These are phyloP conservation scores for Neotropicomus parvogracilis DNA, from an alignment of 1,284 basidiomycete species.

Conservation along the genomic window DNA sequence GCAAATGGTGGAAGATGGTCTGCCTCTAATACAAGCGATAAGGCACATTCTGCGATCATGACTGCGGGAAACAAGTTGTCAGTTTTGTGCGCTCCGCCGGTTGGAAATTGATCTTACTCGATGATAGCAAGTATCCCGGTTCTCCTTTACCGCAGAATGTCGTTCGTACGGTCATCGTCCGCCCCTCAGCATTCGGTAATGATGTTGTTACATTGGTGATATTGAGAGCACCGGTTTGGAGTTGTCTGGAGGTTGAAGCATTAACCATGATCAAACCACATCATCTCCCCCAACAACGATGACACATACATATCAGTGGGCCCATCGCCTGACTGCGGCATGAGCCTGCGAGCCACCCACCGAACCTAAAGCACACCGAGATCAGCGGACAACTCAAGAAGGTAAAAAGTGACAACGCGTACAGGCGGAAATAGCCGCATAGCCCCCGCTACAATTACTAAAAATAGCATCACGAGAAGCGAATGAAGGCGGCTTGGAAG, in stretches of 20 bases:
- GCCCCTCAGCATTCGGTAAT: conserved; percentile 38
- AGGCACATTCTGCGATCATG: conserved; percentile 73
- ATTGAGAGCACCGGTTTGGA: conserved; percentile 55
- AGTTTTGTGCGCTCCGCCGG: neutral
- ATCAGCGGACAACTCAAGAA: neutral
- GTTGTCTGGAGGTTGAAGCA: conserved; percentile 38
- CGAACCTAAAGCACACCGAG: conserved; percentile 42
- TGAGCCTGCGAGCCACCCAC: conserved; percentile 40
- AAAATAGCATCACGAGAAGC: conserved; percentile 30
- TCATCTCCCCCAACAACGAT: neutral
- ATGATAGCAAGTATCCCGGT: conserved; percentile 72
- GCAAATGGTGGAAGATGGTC: conserved; percentile 52
- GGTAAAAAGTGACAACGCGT: conserved; percentile 1
- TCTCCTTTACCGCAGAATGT: conserved; percentile 67
- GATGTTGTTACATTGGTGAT: conserved; percentile 57
- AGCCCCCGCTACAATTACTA: conserved; percentile 15
- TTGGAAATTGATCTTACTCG: conserved; percentile 40
- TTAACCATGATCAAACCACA: conserved; percentile 6
- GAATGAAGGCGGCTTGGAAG: conserved; percentile 43
- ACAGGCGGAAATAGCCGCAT: conserved; percentile 27
- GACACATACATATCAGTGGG: conserved; percentile 54
- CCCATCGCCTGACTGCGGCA: conserved; percentile 58
- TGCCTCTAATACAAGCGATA: conserved; percentile 58
- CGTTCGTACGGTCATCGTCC: conserved; percentile 56
- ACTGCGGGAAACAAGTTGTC: conserved; percentile 41